phyloP scores from a whole-genome alignment of 495 filamentous ascomycete species.

The Echria macrotheca region DNA sequence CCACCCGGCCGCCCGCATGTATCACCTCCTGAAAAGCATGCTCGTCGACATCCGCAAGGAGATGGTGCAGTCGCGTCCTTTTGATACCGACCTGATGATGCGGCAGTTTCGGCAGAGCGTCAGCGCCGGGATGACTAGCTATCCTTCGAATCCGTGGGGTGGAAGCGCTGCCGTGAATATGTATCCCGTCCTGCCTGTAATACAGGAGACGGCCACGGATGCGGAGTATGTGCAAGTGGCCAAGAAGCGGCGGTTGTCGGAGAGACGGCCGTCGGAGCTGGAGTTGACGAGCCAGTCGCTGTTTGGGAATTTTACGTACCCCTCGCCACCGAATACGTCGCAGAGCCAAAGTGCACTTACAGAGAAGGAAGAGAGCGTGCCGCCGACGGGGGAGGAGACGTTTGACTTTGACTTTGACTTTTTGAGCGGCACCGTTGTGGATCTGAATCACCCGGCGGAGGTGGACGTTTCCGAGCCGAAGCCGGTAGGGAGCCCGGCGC shows the following conservation, averaged over 20 bases:
- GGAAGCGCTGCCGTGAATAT: background rate
- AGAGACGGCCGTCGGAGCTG: background rate
- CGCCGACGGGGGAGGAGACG: background rate
- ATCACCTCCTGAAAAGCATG: slow-evolving; percentile 30
- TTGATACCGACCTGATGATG: slow-evolving; percentile 6
- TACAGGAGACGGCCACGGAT: background rate
- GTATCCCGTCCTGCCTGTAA: background rate
- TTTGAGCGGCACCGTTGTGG: background rate
- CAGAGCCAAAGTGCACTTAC: slow-evolving; percentile 2
- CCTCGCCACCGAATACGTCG: slow-evolving; percentile 12
- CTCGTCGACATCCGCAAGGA: slow-evolving; percentile 30
- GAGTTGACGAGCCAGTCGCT: background rate
- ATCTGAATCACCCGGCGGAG: background rate
- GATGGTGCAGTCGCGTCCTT: slow-evolving; percentile 18
- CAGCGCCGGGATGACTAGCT: slow-evolving; percentile 2
- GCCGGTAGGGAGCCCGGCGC: background rate
- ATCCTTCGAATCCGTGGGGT: slow-evolving; percentile 11
- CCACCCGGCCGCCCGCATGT: slow-evolving; percentile 33
- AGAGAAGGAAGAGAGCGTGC: background rate
- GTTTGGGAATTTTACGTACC: slow-evolving; percentile 1
- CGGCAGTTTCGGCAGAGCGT: slow-evolving; percentile 1
- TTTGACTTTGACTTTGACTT: slow-evolving; percentile 14
- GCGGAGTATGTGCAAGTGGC: background rate
- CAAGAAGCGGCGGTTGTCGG: slow-evolving; percentile 19
- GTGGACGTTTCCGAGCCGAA: background rate